Percentiles rank a stretch among this genome's conserved stretches.
Evolutionary conservation across 2,329 filamentous ascomycete species (phyloP).

Genomic region (Nectriaceae sp.): DNA sequence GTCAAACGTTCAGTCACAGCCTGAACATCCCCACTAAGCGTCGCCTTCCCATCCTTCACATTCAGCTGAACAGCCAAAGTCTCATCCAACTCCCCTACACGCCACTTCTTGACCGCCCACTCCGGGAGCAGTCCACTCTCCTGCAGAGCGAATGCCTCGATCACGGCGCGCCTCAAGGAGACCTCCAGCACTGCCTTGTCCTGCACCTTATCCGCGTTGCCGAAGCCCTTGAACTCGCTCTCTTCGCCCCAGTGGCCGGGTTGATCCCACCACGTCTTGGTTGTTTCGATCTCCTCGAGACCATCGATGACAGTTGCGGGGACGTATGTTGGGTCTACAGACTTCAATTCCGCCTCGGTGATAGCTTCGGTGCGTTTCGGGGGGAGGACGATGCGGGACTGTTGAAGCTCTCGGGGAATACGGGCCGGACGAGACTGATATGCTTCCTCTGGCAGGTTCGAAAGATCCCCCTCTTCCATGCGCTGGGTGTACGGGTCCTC

Average conservation of each 20-base stretch:
- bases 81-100: slow-evolving; percentile 32
- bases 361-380: slow-evolving; percentile 35
- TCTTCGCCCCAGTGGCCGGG: slow-evolving; percentile 53
- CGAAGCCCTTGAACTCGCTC: slow-evolving; percentile 48
- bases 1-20: slow-evolving; percentile 36
- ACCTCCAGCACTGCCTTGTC: slow-evolving; percentile 50
- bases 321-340: slow-evolving; percentile 41
- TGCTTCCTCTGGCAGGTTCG: slow-evolving; percentile 35
- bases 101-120: slow-evolving; percentile 37
- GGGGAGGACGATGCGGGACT: slow-evolving; percentile 36
- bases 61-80: slow-evolving; percentile 41
- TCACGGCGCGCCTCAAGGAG: slow-evolving; percentile 50
- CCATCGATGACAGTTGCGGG: slow-evolving; percentile 48
- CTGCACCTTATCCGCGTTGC: slow-evolving; percentile 38
- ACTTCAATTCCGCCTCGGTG: slow-evolving; percentile 33
- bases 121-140: slow-evolving; percentile 31
- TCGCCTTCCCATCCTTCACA: slow-evolving; percentile 42
- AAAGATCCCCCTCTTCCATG: slow-evolving; percentile 26
- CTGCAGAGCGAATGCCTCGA: slow-evolving; percentile 52
- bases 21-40: slow-evolving; percentile 39
- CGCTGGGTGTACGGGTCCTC: slow-evolving; percentile 42
- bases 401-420: slow-evolving; percentile 27
- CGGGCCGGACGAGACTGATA: slow-evolving; percentile 19
- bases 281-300: slow-evolving; percentile 48
- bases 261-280: slow-evolving; percentile 56